phyloP scores from a whole-genome alignment of 1,139 yeast species.

The Suhomyces kunorum region DNA sequence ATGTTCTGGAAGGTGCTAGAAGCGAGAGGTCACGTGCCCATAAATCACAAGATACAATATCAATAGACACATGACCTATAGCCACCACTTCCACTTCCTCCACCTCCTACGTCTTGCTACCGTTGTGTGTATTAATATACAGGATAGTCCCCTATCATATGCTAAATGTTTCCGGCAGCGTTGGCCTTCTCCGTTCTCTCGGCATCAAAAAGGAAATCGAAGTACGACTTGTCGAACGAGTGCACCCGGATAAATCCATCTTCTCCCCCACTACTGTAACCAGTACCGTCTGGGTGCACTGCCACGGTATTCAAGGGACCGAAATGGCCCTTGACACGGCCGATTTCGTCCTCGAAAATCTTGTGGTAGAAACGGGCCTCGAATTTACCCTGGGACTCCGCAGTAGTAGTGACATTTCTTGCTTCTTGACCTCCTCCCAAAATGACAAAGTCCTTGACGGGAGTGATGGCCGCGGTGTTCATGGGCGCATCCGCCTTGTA shows the following conservation, averaged over 20 bases:
- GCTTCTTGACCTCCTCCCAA: slow-evolving; percentile 99
- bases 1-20: slow-evolving; percentile 15
- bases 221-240: slow-evolving; percentile 87
- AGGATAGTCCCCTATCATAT: slow-evolving; percentile 10
- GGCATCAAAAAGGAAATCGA: slow-evolving; percentile 82
- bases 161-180: slow-evolving; percentile 34
- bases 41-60: background rate
- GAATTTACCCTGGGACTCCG: slow-evolving; percentile 92
- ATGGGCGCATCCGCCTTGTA: slow-evolving; percentile 90
- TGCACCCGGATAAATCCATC: slow-evolving; percentile 97
- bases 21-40: slow-evolving; percentile 2
- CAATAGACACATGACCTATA: background rate
- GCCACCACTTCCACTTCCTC: background rate
- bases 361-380: slow-evolving; percentile 97
- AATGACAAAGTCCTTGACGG: slow-evolving; percentile 86
- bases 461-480: slow-evolving; percentile 94
- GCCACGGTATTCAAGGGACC: slow-evolving; percentile 97
- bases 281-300: slow-evolving; percentile 90
- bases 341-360: slow-evolving; percentile 91
- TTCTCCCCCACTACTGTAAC: slow-evolving; percentile 96
- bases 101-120: too few species aligned
- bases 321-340: slow-evolving; percentile 97
- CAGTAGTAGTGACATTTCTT: slow-evolving; percentile 93
- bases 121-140: slow-evolving; percentile 11
- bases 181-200: slow-evolving; percentile 71